Base-by-base conservation (phyloP, 768 basidiomycete genomes). In the Termitomyces sp. region DNA sequence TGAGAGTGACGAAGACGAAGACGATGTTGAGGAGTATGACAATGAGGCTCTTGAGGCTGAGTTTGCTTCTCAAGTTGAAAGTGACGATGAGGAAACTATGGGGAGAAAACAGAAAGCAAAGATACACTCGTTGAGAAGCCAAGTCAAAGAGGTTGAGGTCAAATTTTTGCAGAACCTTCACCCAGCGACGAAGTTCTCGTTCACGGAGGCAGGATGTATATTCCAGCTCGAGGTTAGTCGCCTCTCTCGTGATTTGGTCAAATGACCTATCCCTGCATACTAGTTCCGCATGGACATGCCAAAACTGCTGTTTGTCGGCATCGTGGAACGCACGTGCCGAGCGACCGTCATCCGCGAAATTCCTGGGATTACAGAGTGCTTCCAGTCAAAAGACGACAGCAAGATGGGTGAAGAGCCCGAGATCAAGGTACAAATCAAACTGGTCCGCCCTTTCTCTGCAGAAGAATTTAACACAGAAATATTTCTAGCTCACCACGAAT, bases 281-380 rank as follows among this genome's bases (percentile, higher is more conserved):
- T 19, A 98, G 94, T 95, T 98, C 74, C 76, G 81, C 11, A 82
- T 89, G 43, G 85, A 91, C 64, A 87, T 94, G 68, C 94, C 94
- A 11, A 98, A 98, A 71, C 79, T 99, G 34, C 78, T 99, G 21
- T 80, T 99, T 42, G 93, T 98, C 47, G 96, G 94, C 46, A 85
- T 99, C 59, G 80, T 98, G 55, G 97, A 98, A 69, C 80, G 87
- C 53, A 83, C 87, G 11, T 98, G 95, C 70, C 78, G 85, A 44
- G 83, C 83, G 52, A 89, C 93, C 2, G 77, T 98, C 61, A 77
- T 99, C 56, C 91, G 94, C 52, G 90, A 98, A 70, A 92, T 98
- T 53, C 83, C 88, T 5, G 86, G 88, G 16, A 96, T 99, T 66
- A 80, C 80, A 3, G 87, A 95, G 52, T 96, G 93, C 72, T 92